A percentile compares a stretch with the other conserved stretches of the same genome.
phyloP scores from a whole-genome alignment of 805 yeast species.

The Lipomyces lipofer region DNA sequence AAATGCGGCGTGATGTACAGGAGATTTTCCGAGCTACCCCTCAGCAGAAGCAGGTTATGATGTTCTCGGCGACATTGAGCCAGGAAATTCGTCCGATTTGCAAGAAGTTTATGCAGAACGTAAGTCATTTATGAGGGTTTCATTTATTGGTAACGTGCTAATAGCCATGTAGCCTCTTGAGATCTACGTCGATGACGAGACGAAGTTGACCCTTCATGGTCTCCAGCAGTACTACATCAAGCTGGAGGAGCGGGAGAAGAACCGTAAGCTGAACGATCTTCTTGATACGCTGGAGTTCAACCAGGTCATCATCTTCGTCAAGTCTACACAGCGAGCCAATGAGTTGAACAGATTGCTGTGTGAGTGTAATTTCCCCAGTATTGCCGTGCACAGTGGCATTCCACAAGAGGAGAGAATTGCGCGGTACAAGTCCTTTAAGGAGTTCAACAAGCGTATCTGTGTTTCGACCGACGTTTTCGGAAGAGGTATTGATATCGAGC shows the following conservation, averaged over 20 bases:
- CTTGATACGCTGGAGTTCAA: slow-evolving; percentile 93
- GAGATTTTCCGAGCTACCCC: slow-evolving; percentile 97
- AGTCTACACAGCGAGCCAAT: slow-evolving; percentile 86
- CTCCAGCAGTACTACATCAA: slow-evolving; percentile 94
- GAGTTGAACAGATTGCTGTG: slow-evolving; percentile 85
- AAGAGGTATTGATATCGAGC: slow-evolving; percentile 99
- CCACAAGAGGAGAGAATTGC: slow-evolving; percentile 98
- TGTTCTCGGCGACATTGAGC: slow-evolving; percentile 95
- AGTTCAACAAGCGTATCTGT: slow-evolving; percentile 97
- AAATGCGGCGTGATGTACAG: slow-evolving; percentile 99
- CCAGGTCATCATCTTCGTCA: slow-evolving; percentile 96
- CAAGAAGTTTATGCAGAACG: slow-evolving; percentile 94
- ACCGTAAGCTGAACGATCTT: slow-evolving; percentile 86
- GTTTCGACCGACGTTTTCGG: slow-evolving; percentile 98
- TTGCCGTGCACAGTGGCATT: slow-evolving; percentile 92
- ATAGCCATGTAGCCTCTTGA: slow-evolving; percentile 63
- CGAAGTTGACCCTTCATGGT: slow-evolving; percentile 96
- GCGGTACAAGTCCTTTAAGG: slow-evolving; percentile 93
- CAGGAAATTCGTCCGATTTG: slow-evolving; percentile 94
- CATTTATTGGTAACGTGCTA: not conserved
- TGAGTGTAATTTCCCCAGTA: slow-evolving; percentile 94
- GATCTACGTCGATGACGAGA: slow-evolving; percentile 95
- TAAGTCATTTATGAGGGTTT: not conserved
- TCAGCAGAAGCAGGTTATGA: slow-evolving; percentile 98
- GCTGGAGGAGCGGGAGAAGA: slow-evolving; percentile 86